phyloP scores from a whole-genome alignment of 176 grass and related monocot genomes.

The Microstegium vimineum region DNA sequence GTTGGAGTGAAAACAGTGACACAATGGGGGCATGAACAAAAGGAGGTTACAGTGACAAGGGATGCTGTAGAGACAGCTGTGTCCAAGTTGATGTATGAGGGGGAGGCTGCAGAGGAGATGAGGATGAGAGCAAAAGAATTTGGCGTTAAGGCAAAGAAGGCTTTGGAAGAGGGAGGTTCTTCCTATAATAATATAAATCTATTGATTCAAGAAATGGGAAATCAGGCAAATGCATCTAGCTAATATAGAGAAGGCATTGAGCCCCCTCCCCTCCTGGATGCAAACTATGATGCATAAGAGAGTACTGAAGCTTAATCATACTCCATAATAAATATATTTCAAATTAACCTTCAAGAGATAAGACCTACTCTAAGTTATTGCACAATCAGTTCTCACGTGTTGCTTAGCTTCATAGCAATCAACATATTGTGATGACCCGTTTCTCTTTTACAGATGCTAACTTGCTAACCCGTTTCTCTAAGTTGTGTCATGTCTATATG shows the following conservation, averaged over 20 bases:
- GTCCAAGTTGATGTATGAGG: constrained; percentile 42
- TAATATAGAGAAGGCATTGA: constrained; percentile 18
- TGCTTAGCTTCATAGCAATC: constrained; percentile 8
- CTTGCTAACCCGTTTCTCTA: too few relatives aligned
- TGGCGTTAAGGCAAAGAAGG: constrained; percentile 44
- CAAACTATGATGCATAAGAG: background rate
- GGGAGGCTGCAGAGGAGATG: constrained; percentile 35
- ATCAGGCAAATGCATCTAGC: background rate
- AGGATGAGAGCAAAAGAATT: constrained; percentile 46
- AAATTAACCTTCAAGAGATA: background rate
- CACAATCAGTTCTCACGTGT: background rate
- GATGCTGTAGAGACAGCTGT: constrained; percentile 26
- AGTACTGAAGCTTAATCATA: background rate
- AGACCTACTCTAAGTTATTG: background rate
- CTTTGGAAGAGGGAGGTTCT: constrained; percentile 55
- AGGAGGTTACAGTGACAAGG: constrained; percentile 33
- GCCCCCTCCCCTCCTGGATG: background rate
- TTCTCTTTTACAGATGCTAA: constrained; percentile 10
- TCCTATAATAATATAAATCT: constrained; percentile 44
- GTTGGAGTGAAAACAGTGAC: constrained; percentile 35
- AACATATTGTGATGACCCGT: background rate
- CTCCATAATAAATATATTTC: background rate
- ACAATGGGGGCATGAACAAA: constrained; percentile 20
- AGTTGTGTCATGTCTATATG: background rate
- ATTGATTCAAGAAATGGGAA: constrained; percentile 45